Evolutionary conservation across 139 green algal species (phyloP).

Genomic region (Closterium sp.): DNA sequence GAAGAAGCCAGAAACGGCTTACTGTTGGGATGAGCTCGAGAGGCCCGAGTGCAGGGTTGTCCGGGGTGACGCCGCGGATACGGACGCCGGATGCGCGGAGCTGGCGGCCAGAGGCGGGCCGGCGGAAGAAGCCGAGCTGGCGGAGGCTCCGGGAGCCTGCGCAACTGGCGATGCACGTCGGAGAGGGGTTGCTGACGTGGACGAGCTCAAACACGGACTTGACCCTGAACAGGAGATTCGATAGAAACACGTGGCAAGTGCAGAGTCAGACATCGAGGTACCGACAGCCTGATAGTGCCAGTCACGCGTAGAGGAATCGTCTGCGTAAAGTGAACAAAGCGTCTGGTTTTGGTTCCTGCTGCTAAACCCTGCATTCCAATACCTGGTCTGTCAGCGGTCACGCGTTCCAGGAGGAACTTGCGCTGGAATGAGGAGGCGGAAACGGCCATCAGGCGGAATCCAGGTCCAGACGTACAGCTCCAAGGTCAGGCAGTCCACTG

Average conservation of each 20-base stretch:
- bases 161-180: background rate
- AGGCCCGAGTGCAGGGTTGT: background rate
- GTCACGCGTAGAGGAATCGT: background rate
- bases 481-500: too few relatives aligned
- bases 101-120: background rate
- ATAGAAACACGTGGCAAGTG: background rate
- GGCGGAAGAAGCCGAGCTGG: background rate
- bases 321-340: background rate
- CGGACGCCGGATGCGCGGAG: background rate
- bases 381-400: background rate
- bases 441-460: background rate
- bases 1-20: background rate
- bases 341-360: background rate
- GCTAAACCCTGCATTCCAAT: background rate
- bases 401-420: background rate
- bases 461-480: background rate
- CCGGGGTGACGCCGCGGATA: background rate
- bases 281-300: background rate
- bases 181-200: background rate
- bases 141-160: background rate
- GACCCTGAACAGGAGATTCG: background rate
- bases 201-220: background rate
- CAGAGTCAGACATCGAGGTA: background rate
- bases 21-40: background rate
- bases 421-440: background rate